A percentile compares a stretch with the other conserved stretches of the same genome.
Evolutionary conservation across 2,329 filamentous ascomycete species (phyloP).

Genomic region (Paecilomyces sp.): DNA sequence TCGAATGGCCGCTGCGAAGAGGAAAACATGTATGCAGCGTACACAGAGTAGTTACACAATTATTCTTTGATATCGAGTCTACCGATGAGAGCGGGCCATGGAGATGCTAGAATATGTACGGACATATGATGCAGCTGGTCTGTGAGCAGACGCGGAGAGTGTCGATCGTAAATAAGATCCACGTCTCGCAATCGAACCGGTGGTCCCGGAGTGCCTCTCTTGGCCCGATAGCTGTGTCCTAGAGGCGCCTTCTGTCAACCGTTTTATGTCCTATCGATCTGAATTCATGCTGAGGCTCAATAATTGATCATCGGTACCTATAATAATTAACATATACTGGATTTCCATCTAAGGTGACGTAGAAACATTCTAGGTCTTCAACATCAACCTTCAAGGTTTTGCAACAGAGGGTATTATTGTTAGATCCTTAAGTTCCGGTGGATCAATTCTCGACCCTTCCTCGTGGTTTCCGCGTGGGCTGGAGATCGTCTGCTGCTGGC

Average conservation of each 20-base stretch:
- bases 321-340: neutral
- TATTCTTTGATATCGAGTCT: neutral
- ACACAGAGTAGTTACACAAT: neutral
- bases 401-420: neutral
- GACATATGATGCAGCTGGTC: neutral
- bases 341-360: neutral
- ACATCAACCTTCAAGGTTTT: neutral
- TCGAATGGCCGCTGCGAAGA: neutral
- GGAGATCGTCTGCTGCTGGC: neutral
- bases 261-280: neutral
- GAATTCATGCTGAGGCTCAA: neutral
- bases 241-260: neutral
- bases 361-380: neutral
- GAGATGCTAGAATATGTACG: neutral
- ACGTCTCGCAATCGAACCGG: neutral
- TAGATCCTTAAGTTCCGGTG: neutral
- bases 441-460: neutral
- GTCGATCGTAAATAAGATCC: neutral
- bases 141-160: neutral
- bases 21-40: neutral
- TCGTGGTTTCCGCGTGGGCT: neutral
- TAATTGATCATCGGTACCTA: neutral
- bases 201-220: neutral
- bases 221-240: neutral
- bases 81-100: neutral